Evolutionary conservation across 495 filamentous ascomycete species (phyloP), one percentile per base, ranked within the genome.

Genomic region (Trichodelitschia bisporula): DNA sequence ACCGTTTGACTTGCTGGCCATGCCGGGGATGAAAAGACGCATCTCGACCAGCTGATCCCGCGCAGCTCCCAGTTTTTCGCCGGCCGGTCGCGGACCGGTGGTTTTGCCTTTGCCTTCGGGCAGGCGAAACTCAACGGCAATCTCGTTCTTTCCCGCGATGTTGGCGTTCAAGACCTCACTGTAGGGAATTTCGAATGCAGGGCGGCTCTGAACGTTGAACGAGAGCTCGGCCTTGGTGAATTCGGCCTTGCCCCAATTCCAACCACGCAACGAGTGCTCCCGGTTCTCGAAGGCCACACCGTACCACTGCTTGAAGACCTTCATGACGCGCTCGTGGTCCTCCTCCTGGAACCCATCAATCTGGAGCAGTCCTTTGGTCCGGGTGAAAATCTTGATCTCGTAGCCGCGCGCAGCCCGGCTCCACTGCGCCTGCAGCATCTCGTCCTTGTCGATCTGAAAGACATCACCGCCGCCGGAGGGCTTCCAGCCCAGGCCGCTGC

Each of bases 181-280:
- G 57, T 91, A 99, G 13, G 89, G 89, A 24, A 99, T 71, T 50
- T 95, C 86, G 56, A 99, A 99, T 1, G 89, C 77, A 3, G 89
- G 89, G 40, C 82, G 75, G 44, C 91, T 99, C 42, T 86, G 77
- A 14, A 99, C 89, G 49, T 79, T 93, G 58, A 99, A 99, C 13
- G 77, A 59, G 18, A 99, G 66, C 53, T 99, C 89, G 26, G 77
- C 71, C 49, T 95, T 92, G 36, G 74, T 72, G 45, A 99, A 93
- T 46, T 99, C 89, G 34, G 74, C 77, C 52, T 95, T 99, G 36
- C 89, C 89, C 89, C 89, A 99, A 48, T 95, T 99, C 89, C 89
- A 99, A 21, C 89, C 89, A 37, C 86, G 75, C 26, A 99, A 59
- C 3, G 84, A 77, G 48, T 95, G 86, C 49, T 95, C 89, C 48